Conservation (phyloP, 208 protist species). For the Wallacemonas sp. region DNA sequence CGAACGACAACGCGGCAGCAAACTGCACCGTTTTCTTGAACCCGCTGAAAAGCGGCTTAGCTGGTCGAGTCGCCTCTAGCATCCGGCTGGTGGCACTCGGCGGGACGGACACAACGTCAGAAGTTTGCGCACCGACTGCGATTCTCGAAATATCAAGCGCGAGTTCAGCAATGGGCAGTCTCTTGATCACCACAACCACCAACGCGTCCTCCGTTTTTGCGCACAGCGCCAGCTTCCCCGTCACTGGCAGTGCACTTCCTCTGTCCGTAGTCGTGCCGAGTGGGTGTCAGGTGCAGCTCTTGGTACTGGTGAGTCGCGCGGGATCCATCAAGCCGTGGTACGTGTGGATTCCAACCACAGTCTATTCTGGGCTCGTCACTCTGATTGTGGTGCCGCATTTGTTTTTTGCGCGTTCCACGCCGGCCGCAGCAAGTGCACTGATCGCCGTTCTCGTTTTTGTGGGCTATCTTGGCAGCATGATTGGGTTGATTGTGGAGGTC, state of each 20-base stretch:
- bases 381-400: constrained; percentile 29
- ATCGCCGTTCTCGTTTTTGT: constrained; percentile 46
- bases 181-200: neutral
- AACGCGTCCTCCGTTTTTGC: constrained; percentile 9
- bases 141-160: neutral
- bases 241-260: neutral
- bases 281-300: constrained; percentile 39
- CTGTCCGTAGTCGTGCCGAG: constrained; percentile 23
- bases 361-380: constrained; percentile 40
- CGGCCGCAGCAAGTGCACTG: constrained; percentile 24
- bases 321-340: constrained; percentile 57
- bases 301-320: constrained; percentile 42
- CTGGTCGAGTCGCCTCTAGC: neutral
- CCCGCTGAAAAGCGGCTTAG: constrained; percentile 27
- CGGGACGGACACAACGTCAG: neutral
- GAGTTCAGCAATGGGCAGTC: neutral
- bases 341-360: constrained; percentile 62
- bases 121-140: neutral
- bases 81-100: constrained; percentile 9
- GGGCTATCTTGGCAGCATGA: constrained; percentile 58
- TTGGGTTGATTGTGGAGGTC: constrained; percentile 63
- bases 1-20: constrained; percentile 4
- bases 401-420: constrained; percentile 25
- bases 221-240: constrained; percentile 22
- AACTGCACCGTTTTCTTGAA: constrained; percentile 32